Evolutionary conservation across 805 yeast species (phyloP).

Genomic region (Blastobotrys peoriensis): DNA sequence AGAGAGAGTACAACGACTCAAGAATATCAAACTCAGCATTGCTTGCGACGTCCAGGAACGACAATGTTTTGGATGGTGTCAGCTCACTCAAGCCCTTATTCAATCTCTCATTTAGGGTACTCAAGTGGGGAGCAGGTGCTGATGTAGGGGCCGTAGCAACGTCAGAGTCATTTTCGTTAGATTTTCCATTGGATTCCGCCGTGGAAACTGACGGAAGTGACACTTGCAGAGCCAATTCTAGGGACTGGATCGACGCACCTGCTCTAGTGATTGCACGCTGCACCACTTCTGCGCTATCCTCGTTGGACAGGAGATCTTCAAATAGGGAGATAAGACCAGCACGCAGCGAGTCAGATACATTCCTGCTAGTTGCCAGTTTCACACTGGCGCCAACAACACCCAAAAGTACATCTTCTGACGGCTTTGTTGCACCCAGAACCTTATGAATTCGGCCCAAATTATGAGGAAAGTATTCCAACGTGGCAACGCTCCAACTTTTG

Average conservation of each 20-base stretch:
- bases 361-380: constrained; percentile 2
- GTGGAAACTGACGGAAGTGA: constrained; percentile 38
- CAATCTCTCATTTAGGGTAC: not conserved
- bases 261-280: constrained; percentile 6
- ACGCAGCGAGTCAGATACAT: not conserved
- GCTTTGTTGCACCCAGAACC: constrained; percentile 16
- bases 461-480: constrained; percentile 37
- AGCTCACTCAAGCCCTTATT: constrained; percentile 8
- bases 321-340: constrained; percentile 11
- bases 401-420: constrained; percentile 17
- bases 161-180: not conserved
- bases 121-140: constrained; percentile 9
- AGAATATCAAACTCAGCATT: constrained; percentile 9
- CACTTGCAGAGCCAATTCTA: constrained; percentile 65
- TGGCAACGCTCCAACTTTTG: constrained; percentile 39
- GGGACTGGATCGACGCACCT: constrained; percentile 32
- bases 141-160: constrained; percentile 18
- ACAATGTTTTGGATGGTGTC: constrained; percentile 6
- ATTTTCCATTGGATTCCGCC: constrained; percentile 11
- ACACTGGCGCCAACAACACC: constrained; percentile 10
- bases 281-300: constrained; percentile 29
- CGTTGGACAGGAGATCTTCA: constrained; percentile 1
- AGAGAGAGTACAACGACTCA: constrained; percentile 7
- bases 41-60: constrained; percentile 13
- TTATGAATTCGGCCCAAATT: constrained; percentile 13